A percentile compares a stretch with the other conserved stretches of the same genome.
Conservation (phyloP, 495 filamentous ascomycete species). For the Chaetomium cochliodes region DNA sequence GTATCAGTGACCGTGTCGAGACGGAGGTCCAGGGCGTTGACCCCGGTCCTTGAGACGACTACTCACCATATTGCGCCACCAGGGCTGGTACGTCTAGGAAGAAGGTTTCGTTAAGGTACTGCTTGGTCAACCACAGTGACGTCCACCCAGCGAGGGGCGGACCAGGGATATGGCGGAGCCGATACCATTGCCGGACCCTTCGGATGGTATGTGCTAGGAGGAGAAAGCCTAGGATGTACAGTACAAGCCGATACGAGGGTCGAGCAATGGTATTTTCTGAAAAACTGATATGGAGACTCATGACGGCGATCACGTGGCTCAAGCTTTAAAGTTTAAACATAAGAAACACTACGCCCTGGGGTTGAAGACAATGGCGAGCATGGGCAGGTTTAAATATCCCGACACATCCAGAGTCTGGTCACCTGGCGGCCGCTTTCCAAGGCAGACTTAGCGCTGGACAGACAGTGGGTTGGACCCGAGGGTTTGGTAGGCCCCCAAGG, state of each 20-base stretch:
- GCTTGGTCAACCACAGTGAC: constrained; percentile 23
- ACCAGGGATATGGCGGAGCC: constrained; percentile 30
- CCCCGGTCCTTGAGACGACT: neutral
- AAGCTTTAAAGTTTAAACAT: neutral
- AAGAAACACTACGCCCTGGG: neutral
- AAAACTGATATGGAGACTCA: neutral
- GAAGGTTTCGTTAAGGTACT: constrained; percentile 15
- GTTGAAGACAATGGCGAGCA: neutral
- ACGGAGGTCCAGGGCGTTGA: neutral
- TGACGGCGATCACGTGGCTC: neutral
- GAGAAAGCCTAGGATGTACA: neutral
- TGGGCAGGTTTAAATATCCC: neutral
- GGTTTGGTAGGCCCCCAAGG: neutral
- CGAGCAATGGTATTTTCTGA: neutral
- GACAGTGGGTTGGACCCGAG: neutral
- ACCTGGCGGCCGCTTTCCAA: neutral
- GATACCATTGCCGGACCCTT: constrained; percentile 32
- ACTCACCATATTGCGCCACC: constrained; percentile 23
- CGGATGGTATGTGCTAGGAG: neutral
- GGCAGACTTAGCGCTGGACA: neutral
- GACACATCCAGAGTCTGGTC: neutral
- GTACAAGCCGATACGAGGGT: neutral
- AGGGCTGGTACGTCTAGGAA: constrained; percentile 17
- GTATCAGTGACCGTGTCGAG: neutral
- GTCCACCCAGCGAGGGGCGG: constrained; percentile 26